phyloP scores from a whole-genome alignment of 495 filamentous ascomycete species.

The Talaromyces proteolyticus region DNA sequence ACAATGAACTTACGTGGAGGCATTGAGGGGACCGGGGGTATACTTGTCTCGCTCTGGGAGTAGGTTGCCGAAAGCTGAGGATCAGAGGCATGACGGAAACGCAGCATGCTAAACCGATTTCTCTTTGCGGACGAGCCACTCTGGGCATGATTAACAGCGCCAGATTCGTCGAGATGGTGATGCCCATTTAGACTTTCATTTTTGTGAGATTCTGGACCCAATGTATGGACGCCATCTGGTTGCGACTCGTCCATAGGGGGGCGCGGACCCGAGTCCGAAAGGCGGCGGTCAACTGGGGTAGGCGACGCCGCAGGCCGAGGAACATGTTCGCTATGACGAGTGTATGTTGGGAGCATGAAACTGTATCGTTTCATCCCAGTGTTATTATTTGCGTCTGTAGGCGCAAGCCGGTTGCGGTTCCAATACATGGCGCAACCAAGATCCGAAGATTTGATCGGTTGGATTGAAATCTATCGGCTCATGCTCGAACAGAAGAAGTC shows the following conservation, averaged over 20 bases:
- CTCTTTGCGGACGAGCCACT: slow-evolving; percentile 11
- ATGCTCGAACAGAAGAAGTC: slow-evolving; percentile 2
- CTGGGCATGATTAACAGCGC: neutral
- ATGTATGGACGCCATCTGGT: slow-evolving; percentile 8
- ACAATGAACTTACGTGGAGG: slow-evolving; percentile 54
- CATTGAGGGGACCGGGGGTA: slow-evolving; percentile 72
- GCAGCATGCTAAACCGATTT: slow-evolving; percentile 82
- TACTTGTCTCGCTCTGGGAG: slow-evolving; percentile 54
- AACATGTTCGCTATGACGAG: slow-evolving; percentile 38
- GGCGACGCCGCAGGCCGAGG: slow-evolving; percentile 29
- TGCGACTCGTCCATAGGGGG: slow-evolving; percentile 13
- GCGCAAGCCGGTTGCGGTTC: slow-evolving; percentile 37
- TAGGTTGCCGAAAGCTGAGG: slow-evolving; percentile 83
- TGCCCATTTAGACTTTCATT: neutral
- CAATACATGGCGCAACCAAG: slow-evolving; percentile 37
- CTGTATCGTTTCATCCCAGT: slow-evolving; percentile 33
- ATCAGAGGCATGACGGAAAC: slow-evolving; percentile 89
- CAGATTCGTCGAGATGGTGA: neutral
- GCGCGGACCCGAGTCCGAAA: slow-evolving; percentile 35
- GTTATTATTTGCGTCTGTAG: slow-evolving; percentile 24
- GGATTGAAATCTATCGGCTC: neutral
- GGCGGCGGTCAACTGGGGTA: slow-evolving; percentile 21
- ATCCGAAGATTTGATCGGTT: neutral
- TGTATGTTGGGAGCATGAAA: slow-evolving; percentile 23
- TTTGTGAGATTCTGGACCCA: neutral